phyloP scores from a whole-genome alignment of 768 basidiomycete genomes.

The Lactarius hengduanensis region DNA sequence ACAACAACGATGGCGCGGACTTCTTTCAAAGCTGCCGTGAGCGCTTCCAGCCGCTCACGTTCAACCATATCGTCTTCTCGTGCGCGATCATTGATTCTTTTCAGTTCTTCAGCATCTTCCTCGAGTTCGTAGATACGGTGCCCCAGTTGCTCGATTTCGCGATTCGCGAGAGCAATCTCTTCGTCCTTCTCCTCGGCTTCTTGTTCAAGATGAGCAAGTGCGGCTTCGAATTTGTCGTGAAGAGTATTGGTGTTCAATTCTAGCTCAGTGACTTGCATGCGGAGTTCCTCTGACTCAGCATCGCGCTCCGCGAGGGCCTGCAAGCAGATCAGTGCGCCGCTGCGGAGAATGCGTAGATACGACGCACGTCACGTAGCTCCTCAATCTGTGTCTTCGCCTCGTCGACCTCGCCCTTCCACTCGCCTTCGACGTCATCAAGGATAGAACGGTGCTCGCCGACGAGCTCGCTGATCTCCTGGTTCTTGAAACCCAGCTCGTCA shows the following conservation, averaged over 20 bases:
- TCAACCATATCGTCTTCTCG: conserved; percentile 76
- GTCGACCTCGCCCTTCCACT: conserved; percentile 87
- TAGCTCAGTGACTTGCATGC: conserved; percentile 70
- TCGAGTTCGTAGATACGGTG: conserved; percentile 80
- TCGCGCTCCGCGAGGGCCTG: conserved; percentile 80
- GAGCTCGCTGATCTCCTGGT: conserved; percentile 74
- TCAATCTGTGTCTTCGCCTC: conserved; percentile 77
- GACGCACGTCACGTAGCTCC: conserved; percentile 68
- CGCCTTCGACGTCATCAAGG: conserved; percentile 71
- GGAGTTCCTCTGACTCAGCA: conserved; percentile 71
- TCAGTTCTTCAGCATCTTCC: conserved; percentile 76
- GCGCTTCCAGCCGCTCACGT: conserved; percentile 61
- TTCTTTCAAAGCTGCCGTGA: conserved; percentile 78
- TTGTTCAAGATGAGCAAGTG: conserved; percentile 70
- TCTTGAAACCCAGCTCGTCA: conserved; percentile 80
- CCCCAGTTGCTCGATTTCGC: conserved; percentile 77
- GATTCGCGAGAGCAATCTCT: conserved; percentile 69
- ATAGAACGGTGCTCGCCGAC: conserved; percentile 71
- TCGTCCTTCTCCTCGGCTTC: conserved; percentile 79
- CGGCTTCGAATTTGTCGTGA: conserved; percentile 70
- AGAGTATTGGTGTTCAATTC: conserved; percentile 70
- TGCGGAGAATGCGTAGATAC: neutral
- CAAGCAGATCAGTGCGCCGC: neutral
- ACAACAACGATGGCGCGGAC: conserved; percentile 39
- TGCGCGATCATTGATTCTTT: conserved; percentile 64